Conservation (phyloP, 1,284 basidiomycete species). For the Cryptococcus sp. region DNA sequence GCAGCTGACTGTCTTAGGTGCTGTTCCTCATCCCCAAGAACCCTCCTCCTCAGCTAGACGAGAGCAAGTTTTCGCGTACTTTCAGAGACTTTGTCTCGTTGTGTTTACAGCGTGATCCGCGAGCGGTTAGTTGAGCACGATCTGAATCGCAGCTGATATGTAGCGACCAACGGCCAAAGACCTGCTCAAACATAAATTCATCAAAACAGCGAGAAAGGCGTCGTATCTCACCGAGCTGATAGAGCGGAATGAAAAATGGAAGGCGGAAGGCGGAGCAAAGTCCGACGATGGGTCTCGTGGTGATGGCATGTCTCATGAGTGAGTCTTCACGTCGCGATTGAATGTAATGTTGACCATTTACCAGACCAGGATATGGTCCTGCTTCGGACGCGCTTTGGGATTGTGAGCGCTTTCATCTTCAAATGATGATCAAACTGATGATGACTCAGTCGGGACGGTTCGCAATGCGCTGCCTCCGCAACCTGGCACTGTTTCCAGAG, state of each 20-base stretch:
- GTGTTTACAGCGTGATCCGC: conserved; percentile 91
- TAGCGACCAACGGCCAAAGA: conserved; percentile 92
- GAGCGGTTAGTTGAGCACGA: conserved; percentile 33
- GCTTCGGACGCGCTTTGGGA: conserved; percentile 90
- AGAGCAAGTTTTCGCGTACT: conserved; percentile 78
- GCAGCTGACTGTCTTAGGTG: conserved; percentile 61
- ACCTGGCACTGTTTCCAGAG: conserved; percentile 32
- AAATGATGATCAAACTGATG: not conserved
- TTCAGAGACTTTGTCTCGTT: conserved; percentile 93
- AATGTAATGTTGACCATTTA: conserved; percentile 2
- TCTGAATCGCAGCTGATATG: conserved; percentile 1
- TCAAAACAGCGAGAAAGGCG: conserved; percentile 90
- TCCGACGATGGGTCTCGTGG: conserved; percentile 59
- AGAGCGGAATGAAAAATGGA: conserved; percentile 91
- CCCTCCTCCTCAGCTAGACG: conserved; percentile 82
- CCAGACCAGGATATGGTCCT: conserved; percentile 52
- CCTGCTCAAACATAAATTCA: conserved; percentile 92
- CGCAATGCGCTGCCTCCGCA: conserved; percentile 39
- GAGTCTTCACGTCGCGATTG: conserved; percentile 7
- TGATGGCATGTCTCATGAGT: conserved; percentile 25
- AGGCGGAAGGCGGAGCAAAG: conserved; percentile 76
- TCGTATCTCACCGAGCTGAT: conserved; percentile 92
- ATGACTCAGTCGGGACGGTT: conserved; percentile 47
- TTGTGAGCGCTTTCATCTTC: conserved; percentile 60
- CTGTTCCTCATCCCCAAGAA: conserved; percentile 98